Conservation (phyloP, 371 early-diverging fungal genomes). For the Haplosporangium sp. region DNA sequence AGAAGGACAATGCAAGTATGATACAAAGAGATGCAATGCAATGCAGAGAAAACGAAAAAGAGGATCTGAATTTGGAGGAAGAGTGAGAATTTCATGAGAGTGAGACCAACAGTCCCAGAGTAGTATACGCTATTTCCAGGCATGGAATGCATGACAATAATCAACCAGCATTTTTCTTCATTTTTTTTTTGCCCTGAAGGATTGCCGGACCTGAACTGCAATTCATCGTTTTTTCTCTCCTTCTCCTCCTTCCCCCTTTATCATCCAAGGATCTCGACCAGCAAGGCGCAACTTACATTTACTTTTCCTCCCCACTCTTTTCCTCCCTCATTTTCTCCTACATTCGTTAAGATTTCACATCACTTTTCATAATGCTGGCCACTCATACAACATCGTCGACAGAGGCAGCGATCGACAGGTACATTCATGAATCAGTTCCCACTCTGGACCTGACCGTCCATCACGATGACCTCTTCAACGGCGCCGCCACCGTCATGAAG, state of each 20-base stretch:
- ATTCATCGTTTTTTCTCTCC: neutral
- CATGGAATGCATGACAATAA: no score
- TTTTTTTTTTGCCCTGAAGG: slow-evolving; percentile 6
- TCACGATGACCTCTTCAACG: slow-evolving; percentile 70
- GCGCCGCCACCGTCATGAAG: slow-evolving; percentile 66
- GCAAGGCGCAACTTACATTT: neutral
- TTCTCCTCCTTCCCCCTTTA: neutral
- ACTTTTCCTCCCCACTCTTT: neutral
- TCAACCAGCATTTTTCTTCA: neutral
- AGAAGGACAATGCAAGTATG: neutral
- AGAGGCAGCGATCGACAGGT: slow-evolving; percentile 32
- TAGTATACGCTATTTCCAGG: no score
- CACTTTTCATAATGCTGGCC: slow-evolving; percentile 30
- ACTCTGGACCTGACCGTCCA: slow-evolving; percentile 64
- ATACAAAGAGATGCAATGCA: neutral
- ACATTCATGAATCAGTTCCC: slow-evolving; percentile 42
- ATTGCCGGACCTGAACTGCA: neutral
- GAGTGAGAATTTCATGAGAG: no score
- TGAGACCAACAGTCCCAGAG: no score
- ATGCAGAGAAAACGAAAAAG: neutral
- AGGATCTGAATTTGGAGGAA: neutral
- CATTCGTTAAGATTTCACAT: neutral
- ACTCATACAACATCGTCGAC: slow-evolving; percentile 18
- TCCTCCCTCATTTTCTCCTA: neutral
- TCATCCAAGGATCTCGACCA: no score